Base-by-base conservation (phyloP, 208 protist species). In the Crithidia fasciculata region DNA sequence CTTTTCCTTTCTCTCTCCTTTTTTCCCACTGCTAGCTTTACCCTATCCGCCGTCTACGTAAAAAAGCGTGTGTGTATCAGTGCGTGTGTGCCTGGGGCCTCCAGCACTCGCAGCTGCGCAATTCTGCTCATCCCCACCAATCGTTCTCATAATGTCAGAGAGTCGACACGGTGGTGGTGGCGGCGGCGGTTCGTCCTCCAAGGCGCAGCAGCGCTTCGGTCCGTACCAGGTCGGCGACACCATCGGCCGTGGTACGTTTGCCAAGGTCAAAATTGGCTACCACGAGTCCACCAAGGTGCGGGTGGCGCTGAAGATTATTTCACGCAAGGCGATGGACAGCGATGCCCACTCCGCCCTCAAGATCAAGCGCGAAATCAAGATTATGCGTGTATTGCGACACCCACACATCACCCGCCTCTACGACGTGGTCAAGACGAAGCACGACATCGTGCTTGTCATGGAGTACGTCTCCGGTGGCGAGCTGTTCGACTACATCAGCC, bases 361-460 rank as follows among this genome's bases (percentile, higher is more conserved):
- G 59, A 90, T 93, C 45, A 87, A 77, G 57, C 91, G 98, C 0
- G 99, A 99, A 72, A 99, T 99, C 55, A 95, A 95, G 64, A 98
- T 99, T 68, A 92, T 99, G 64, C 95, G 97, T 53, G 87, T 98
- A 47, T 98, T 99, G 71, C 79, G 89, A 7, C 99, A 99, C 75
- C 98, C 99, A 12, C 98, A 99, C 86, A 98, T 99, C 69, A 99
- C 99, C 61, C 92, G 93, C 4, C 92, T 99, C 59, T 99, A 98
- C 75, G 91, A 93, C 59, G 98, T 99, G 2, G 98, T 99, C 18
- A 85, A 97, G 71, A 98, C 97, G 12, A 91, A 94, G 53, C 95
- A 96, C 62, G 97, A 99, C 81, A 99, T 99, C 68, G 99, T 99
- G 62, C 93, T 99, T 62, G 86, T 99, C 19, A 98, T 99, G 88